Base-by-base conservation (phyloP, 305 asterid species). In the Solanum aculeatissimum region DNA sequence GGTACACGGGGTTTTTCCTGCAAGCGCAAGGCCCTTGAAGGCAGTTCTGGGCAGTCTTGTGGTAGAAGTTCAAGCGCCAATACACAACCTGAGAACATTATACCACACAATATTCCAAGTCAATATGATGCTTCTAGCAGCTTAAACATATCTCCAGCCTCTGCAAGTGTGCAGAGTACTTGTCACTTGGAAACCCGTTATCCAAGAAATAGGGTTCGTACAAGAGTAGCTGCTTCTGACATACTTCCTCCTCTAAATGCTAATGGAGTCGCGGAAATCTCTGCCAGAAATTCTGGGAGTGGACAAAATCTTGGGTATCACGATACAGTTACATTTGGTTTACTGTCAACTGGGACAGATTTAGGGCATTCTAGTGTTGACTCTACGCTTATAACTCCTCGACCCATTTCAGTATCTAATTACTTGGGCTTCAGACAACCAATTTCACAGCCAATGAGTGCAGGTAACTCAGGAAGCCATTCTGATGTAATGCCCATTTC, bases 11-110 rank as follows among this genome's bases (percentile, higher is more conserved):
- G 95, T 81, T 87, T 90, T 43, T 93, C 94, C 86, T 91, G 92
- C 90, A 93, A 92, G 90, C 88, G 93, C 87, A 91, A 91, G 87
- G 93, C 91, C 78, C 88, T 92, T 7, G 97, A 93, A 88, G 92
- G 95, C 45, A 86, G 91, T 47, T 89, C 94, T 60, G 88, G 90
- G 35, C 83, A 84, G 78, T 75, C 66, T 38, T 42, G 53, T 78
- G 89, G 91, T 88, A 95, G 94, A 75, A 91, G 92, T 87, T 91
- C 95, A 54, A 91, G 95, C 89, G 85, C 93, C 11, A 87, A 83
- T 87, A 93, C 89, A 81, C 91, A 89, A 84, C 89, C 66, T 49
- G 92, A 87, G 86, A 87, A 85, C 85, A 9, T 87, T 81, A 84
- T 84, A 69, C 93, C 86, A 74, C 92, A 90, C 74, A 86, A 88